phyloP scores from a whole-genome alignment of 257 asterid genomes.

The Apocynum venetum region DNA sequence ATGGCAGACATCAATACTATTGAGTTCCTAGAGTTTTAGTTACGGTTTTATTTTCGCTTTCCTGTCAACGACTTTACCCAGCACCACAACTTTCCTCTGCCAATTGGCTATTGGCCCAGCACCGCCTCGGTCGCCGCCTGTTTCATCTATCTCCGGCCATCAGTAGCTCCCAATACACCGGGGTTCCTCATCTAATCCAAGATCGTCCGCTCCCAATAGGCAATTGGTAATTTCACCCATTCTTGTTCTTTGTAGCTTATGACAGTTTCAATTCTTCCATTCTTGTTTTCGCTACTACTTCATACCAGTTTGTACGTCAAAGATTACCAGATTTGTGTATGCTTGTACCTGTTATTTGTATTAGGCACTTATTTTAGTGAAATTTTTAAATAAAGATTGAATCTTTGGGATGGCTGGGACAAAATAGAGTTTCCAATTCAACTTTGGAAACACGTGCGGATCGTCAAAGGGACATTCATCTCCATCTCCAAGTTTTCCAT shows the following conservation, averaged over 20 bases:
- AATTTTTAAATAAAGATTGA: background rate
- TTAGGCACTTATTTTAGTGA: background rate
- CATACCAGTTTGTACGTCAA: background rate
- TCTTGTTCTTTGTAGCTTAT: background rate
- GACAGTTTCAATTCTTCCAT: background rate
- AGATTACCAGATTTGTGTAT: background rate
- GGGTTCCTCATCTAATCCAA: background rate
- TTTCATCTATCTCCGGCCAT: too few species aligned
- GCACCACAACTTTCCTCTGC: too few species aligned
- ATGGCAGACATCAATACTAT: too few species aligned
- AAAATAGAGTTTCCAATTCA: background rate
- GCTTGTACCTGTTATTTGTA: background rate
- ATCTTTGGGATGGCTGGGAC: background rate
- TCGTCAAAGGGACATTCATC: too few species aligned
- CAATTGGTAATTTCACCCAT: background rate
- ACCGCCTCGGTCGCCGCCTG: too few species aligned
- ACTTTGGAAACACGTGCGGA: too few species aligned
- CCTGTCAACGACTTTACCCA: too few species aligned
- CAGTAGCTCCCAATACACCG: too few species aligned
- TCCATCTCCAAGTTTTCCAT: too few species aligned
- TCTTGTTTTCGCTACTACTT: background rate
- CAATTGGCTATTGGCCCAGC: too few species aligned
- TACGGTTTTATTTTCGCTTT: too few species aligned
- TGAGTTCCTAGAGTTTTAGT: too few species aligned
- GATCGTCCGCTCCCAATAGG: background rate